Evolutionary conservation across 495 filamentous ascomycete genomes (phyloP).

Genomic region (Aspergillus hancockii): DNA sequence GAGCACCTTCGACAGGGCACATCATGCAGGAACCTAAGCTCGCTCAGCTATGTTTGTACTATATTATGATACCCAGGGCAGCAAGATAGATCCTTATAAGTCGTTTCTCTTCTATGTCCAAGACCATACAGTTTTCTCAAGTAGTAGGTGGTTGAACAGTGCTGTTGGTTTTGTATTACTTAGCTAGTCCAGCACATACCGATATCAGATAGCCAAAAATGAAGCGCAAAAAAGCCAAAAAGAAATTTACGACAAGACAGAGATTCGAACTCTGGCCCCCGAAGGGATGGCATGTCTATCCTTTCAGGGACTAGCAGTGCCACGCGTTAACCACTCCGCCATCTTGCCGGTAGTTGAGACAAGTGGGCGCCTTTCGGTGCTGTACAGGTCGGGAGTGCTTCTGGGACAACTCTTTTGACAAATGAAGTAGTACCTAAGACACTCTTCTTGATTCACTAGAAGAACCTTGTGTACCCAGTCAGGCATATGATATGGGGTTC

Average conservation of each 20-base stretch:
- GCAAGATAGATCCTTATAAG: neutral
- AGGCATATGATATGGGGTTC: too few species aligned
- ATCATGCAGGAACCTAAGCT: neutral
- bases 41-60: slow-evolving; percentile 12
- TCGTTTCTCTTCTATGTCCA: neutral
- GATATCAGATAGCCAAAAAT: neutral
- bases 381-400: too few species aligned
- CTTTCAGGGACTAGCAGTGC: neutral
- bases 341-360: neutral
- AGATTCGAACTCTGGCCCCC: slow-evolving; percentile 2
- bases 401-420: too few species aligned
- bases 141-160: neutral
- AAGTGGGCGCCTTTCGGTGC: too few species aligned
- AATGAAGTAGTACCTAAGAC: too few species aligned
- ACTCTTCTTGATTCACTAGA: too few species aligned
- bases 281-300: slow-evolving; percentile 1
- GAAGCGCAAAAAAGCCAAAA: neutral
- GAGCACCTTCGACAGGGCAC: neutral
- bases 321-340: slow-evolving; percentile 2
- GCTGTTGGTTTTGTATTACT: neutral
- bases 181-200: neutral
- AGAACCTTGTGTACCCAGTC: too few species aligned
- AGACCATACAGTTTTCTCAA: neutral
- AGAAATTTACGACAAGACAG: neutral
- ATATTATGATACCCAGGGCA: slow-evolving; percentile 14